Evolutionary conservation across 2,329 filamentous ascomycete genomes (phyloP), one percentile per base, ranked within the genome.

Genomic region (Talaromyces piceae): DNA sequence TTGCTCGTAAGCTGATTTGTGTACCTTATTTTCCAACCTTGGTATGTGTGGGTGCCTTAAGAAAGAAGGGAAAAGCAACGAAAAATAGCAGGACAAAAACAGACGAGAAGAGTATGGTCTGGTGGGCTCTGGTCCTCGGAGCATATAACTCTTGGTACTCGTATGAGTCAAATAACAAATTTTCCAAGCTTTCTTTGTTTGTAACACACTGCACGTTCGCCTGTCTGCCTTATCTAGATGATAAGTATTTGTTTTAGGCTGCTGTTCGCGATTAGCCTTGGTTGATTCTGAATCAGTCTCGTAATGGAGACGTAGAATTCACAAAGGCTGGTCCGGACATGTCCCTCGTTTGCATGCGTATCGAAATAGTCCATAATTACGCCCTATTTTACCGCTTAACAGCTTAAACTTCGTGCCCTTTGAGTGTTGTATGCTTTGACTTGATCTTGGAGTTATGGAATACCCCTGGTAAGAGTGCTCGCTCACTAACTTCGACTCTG

Each of bases 31-130:
- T 28, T 49, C 28, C 44, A 23, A 18, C 20, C 18, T 30, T n/a
- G 16, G 33, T 47, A 33, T 49, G 47, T 44, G 37, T 39, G 37
- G 20, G 44, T 46, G 44, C 44, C 25, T 46, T 27, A 43, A 23
- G 39, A 43, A 43, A n/a, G n/a, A n/a, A n/a, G n/a, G n/a, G n/a
- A n/a, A n/a, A n/a, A n/a, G n/a, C n/a, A n/a, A n/a, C n/a, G n/a
- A n/a, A n/a, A n/a, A n/a, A n/a, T n/a, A n/a, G n/a, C n/a, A n/a
- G n/a, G n/a, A n/a, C n/a, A n/a, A n/a, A n/a, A n/a, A n/a, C n/a
- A n/a, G n/a, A n/a, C n/a, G 16, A 37, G 20, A 20, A 9, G 13
- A 18, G 11, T 37, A 18, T 20, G 33, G 33, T 30, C 8, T 31
- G 30, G 33, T 37, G 33, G 7, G 33, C 16, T 37, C 20, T 18